Conservation (phyloP, 202 grass and related monocot species). For the Brachypodium distachyon region DNA sequence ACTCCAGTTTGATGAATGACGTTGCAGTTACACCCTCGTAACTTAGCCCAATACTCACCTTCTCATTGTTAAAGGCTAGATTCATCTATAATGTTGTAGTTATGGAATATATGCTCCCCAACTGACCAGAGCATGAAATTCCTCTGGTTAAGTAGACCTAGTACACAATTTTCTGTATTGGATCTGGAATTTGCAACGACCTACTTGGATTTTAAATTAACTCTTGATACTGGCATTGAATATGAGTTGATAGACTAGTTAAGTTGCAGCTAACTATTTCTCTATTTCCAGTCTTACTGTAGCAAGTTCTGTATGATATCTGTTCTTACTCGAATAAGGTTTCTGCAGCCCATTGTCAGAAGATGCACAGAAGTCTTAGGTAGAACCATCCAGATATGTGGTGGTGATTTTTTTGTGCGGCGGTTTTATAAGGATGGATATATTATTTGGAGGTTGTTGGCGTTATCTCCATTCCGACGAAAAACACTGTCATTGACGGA, state of each 20-base stretch:
- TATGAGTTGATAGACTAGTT: neutral
- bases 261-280: neutral
- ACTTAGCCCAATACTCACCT: neutral
- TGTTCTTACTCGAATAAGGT: constrained; percentile 13
- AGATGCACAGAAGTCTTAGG: constrained; percentile 67
- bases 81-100: neutral
- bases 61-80: neutral
- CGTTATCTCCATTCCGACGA: constrained; percentile 60
- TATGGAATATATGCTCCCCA: constrained; percentile 6
- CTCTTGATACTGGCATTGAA: neutral
- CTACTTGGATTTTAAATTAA: neutral
- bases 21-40: neutral
- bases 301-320: neutral
- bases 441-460: constrained; percentile 67
- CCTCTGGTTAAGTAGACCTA: neutral
- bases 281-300: constrained; percentile 5
- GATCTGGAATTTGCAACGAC: neutral
- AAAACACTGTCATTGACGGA: constrained; percentile 31
- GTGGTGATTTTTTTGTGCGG: constrained; percentile 80
- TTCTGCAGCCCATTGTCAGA: constrained; percentile 61
- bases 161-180: neutral
- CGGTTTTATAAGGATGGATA: constrained; percentile 76
- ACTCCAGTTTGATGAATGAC: neutral
- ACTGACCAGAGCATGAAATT: neutral
- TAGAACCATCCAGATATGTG: constrained; percentile 56